A percentile compares a stretch with the other conserved stretches of the same genome.
These are phyloP conservation scores for Meyerozyma carpophila DNA, from an alignment of 1,139 yeast species.

Conservation along the genomic window DNA sequence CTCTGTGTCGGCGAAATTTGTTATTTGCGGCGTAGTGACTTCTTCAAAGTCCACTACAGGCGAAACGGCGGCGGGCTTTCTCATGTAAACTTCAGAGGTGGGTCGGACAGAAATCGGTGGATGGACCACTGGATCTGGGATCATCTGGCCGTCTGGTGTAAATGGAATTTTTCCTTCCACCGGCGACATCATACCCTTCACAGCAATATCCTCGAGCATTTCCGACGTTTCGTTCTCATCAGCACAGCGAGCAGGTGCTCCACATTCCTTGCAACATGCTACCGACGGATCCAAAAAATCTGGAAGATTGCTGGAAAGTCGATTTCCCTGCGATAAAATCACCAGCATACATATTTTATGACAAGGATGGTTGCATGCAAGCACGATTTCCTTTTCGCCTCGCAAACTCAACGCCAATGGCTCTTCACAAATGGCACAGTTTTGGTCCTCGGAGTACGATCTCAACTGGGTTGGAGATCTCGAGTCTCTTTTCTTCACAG, in stretches of 20 bases:
- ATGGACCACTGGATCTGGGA: constrained; percentile 18
- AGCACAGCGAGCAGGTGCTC: constrained; percentile 7
- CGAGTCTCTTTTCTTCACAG: constrained; percentile 2
- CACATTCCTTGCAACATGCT: constrained; percentile 9
- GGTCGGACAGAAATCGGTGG: constrained; percentile 6
- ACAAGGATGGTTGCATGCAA: constrained; percentile 24
- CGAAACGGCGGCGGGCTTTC: background rate
- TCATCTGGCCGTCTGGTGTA: constrained; percentile 22
- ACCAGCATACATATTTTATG: constrained; percentile 24
- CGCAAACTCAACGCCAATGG: constrained; percentile 10
- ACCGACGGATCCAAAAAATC: constrained; percentile 6
- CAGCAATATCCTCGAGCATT: background rate
- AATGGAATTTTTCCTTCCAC: constrained; percentile 10
- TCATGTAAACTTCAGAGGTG: background rate
- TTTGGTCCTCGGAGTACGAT: background rate
- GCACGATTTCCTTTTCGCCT: constrained; percentile 21
- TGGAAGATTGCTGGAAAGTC: constrained; percentile 3
- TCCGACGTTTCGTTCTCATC: constrained; percentile 3
- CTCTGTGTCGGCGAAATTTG: background rate
- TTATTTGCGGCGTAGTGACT: background rate
- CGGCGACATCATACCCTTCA: background rate
- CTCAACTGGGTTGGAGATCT: constrained; percentile 1
- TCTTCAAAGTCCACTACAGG: constrained; percentile 1
- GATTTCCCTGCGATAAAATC: constrained; percentile 5
- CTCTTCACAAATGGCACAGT: constrained; percentile 28